Base-by-base conservation (phyloP, 2,329 filamentous ascomycete species). In the Plenodomus lindquistii region DNA sequence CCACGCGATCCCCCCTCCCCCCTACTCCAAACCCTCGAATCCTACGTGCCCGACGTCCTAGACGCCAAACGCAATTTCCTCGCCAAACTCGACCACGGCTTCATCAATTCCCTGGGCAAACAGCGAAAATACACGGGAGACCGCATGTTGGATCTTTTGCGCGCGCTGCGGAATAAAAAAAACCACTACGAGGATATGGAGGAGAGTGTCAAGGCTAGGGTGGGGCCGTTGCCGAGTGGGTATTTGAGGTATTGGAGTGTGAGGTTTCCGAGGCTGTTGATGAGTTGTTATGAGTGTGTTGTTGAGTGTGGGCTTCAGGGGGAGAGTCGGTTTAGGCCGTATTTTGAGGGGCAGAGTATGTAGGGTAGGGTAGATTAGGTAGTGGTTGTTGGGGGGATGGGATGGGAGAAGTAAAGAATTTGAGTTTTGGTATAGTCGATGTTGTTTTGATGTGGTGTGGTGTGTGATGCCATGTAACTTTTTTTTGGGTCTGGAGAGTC, bases 101-200 rank as follows among this genome's bases (percentile, higher is more conserved):
- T 97, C 70, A 86, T 95, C 52, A 90, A 95, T 34, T 93, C 87
- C 2, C 80, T 97, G 6, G 92, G 91, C 49, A 96, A 95, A 75
- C 93, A 97, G 74, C 84, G 93, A 65, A 97, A 96, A 73, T 99
- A 99, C 73, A 94, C 88, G 0, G 92, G 92, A 0, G 82, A 84
- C 1, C 83, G 85, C 39, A 82, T 99, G 67, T 75, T 99, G 45
- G 94, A 99, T 73, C 79, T 99, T 18, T 76, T 99, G 17, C 83
- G 94, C 1, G 94, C 93, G 1, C 77, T 99, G 46, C 81, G 94
- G 19, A 99, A 99, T 75, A 99, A 99, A 82, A 89, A 89, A 63
- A 96, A 97, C 57, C 94, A 99, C 69, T 99, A 97, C 70, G 92
- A 96, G 66, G 94, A 99, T 70, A 93, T 99, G 89, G 82, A 89